These are phyloP conservation scores for Xylaria telfairii DNA, from an alignment of 495 filamentous ascomycete genomes.

Conservation along the genomic window DNA sequence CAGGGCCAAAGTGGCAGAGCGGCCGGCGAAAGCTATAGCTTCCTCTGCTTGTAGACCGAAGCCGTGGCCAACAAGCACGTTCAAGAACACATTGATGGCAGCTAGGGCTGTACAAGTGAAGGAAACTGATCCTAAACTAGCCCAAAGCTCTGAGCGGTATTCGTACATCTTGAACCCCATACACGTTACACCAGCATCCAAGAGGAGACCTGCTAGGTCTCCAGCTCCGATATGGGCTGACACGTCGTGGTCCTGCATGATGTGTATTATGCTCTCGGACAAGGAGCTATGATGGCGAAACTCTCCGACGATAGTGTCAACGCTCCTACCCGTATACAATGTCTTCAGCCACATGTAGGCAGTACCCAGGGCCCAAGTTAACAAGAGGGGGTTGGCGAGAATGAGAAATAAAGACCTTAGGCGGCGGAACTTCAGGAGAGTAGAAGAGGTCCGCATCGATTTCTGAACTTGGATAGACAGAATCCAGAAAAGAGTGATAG, in stretches of 20 bases:
- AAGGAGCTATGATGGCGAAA: slow-evolving; percentile 45
- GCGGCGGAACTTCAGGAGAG: slow-evolving; percentile 28
- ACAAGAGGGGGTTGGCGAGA: slow-evolving; percentile 49
- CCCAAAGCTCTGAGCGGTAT: slow-evolving; percentile 48
- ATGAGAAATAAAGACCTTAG: slow-evolving; percentile 41
- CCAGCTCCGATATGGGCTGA: slow-evolving; percentile 45
- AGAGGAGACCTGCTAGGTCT: slow-evolving; percentile 48
- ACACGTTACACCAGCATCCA: slow-evolving; percentile 53
- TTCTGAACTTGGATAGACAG: slow-evolving; percentile 46
- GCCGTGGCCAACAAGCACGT: slow-evolving; percentile 42
- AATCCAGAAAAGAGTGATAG: slow-evolving; percentile 50
- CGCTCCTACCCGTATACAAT: slow-evolving; percentile 30
- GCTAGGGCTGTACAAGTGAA: slow-evolving; percentile 42
- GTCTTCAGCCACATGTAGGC: slow-evolving; percentile 48
- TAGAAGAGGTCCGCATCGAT: slow-evolving; percentile 35
- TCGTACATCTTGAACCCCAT: slow-evolving; percentile 58
- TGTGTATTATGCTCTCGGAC: slow-evolving; percentile 39
- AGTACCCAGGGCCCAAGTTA: slow-evolving; percentile 49
- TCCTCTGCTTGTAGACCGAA: slow-evolving; percentile 42
- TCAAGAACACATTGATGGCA: slow-evolving; percentile 42
- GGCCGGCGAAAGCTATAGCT: slow-evolving; percentile 50
- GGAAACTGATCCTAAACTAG: slow-evolving; percentile 44
- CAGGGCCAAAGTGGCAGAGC: slow-evolving; percentile 51
- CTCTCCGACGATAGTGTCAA: slow-evolving; percentile 38
- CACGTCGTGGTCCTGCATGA: slow-evolving; percentile 13